These are phyloP conservation scores for Podila epicladia DNA, from an alignment of 192 early-diverging fungal genomes.

Conservation along the genomic window DNA sequence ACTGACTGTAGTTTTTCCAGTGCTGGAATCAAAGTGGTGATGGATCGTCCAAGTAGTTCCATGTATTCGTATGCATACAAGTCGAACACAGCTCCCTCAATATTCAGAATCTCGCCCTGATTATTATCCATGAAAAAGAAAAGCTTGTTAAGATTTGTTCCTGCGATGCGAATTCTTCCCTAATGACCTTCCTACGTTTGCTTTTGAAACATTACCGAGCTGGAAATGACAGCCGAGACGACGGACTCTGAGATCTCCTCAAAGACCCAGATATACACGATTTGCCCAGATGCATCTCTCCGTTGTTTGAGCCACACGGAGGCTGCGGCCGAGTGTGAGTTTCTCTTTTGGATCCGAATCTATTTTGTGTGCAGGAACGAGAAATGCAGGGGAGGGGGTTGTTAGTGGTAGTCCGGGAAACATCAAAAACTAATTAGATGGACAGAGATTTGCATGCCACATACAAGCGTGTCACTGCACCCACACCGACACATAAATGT, in stretches of 20 bases:
- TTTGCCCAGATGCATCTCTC: slow-evolving; percentile 49
- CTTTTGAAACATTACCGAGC: slow-evolving; percentile 31
- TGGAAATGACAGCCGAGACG: slow-evolving; percentile 50
- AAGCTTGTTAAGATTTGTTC: background rate
- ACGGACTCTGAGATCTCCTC: slow-evolving; percentile 67
- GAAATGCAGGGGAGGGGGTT: background rate
- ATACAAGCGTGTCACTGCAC: too few species aligned
- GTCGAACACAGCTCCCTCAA: slow-evolving; percentile 57
- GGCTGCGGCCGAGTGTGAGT: slow-evolving; percentile 62
- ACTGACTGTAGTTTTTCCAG: slow-evolving; percentile 41
- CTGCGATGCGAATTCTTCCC: too few species aligned
- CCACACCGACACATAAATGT: too few species aligned
- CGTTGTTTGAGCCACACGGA: slow-evolving; percentile 72
- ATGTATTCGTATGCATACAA: slow-evolving; percentile 62
- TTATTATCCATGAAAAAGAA: background rate
- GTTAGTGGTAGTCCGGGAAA: background rate
- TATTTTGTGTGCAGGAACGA: slow-evolving; percentile 13
- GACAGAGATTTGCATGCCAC: too few species aligned
- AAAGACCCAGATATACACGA: slow-evolving; percentile 71
- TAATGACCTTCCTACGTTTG: too few species aligned
- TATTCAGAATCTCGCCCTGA: slow-evolving; percentile 58
- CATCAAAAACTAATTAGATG: too few species aligned
- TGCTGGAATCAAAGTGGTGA: slow-evolving; percentile 48
- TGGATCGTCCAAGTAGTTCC: slow-evolving; percentile 55
- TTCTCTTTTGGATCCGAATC: slow-evolving; percentile 65